Percentiles rank a stretch among this genome's conserved stretches.
These are phyloP conservation scores for Vicia villosa DNA, from an alignment of 306 rosid genomes.

Conservation along the genomic window DNA sequence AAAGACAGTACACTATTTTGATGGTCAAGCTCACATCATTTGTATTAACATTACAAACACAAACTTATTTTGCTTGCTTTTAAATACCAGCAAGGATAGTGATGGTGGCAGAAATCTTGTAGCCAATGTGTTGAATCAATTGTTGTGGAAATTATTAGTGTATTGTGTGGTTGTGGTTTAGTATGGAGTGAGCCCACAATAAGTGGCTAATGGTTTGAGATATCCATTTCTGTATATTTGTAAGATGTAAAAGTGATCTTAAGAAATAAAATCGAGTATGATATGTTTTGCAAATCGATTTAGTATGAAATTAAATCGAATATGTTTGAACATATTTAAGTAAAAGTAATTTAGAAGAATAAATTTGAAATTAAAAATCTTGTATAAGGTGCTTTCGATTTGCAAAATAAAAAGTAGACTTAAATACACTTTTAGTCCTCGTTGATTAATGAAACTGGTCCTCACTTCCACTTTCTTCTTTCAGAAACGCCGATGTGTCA, in stretches of 20 bases:
- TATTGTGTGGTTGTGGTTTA: neutral
- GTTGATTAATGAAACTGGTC: too few relatives aligned
- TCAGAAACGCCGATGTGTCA: too few relatives aligned
- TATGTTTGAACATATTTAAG: neutral
- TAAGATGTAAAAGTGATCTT: neutral
- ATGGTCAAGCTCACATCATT: neutral
- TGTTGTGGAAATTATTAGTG: neutral
- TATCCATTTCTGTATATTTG: neutral
- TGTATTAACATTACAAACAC: neutral
- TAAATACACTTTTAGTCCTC: too few relatives aligned
- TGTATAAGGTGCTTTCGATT: too few relatives aligned
- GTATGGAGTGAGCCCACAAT: neutral
- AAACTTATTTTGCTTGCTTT: neutral
- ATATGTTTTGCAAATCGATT: neutral
- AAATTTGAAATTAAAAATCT: too few relatives aligned
- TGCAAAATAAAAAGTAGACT: too few relatives aligned
- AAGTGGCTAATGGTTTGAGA: neutral
- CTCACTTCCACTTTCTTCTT: too few relatives aligned
- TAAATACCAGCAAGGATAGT: neutral
- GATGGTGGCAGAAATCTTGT: neutral
- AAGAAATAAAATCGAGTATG: neutral
- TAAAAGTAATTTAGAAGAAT: neutral
- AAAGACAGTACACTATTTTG: slow-evolving; percentile 12
- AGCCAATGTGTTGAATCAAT: neutral
- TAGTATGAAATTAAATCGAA: neutral